Evolutionary conservation across 139 green algal genomes (phyloP).

Genomic region (Chlamydomonas asymmetrica): DNA sequence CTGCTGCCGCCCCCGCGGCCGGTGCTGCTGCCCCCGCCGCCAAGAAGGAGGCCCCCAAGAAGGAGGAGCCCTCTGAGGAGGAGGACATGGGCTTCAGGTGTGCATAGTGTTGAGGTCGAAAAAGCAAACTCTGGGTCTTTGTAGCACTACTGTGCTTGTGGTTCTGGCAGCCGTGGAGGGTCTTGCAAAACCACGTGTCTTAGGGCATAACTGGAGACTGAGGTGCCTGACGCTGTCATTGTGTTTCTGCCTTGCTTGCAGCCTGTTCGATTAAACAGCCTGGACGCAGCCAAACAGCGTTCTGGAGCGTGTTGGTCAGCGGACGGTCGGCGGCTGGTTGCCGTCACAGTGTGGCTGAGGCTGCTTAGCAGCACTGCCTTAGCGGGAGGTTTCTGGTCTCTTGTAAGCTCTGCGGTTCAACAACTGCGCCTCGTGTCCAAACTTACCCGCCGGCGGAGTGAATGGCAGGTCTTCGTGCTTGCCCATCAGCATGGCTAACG

Average conservation of each 20-base stretch:
- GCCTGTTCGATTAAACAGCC: constrained; percentile 28
- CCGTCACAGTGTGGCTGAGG: too few species aligned
- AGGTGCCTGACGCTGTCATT: background rate
- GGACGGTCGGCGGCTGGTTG: too few species aligned
- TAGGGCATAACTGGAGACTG: background rate
- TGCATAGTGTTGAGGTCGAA: constrained; percentile 83
- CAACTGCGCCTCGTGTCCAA: too few species aligned
- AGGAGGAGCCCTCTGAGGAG: constrained; percentile 83
- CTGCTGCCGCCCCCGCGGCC: constrained; percentile 62
- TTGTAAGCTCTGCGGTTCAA: too few species aligned
- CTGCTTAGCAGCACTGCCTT: too few species aligned
- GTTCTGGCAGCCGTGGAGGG: too few species aligned
- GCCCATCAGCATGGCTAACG: too few species aligned
- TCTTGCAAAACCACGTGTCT: too few species aligned
- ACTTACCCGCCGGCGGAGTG: too few species aligned
- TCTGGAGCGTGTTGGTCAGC: background rate
- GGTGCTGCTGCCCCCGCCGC: constrained; percentile 65
- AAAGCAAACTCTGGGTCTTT: constrained; percentile 35
- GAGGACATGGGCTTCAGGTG: constrained; percentile 96
- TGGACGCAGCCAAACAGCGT: background rate
- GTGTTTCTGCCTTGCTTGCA: background rate
- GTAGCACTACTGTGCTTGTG: background rate
- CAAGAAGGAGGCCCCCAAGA: constrained; percentile 80
- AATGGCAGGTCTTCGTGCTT: too few species aligned
- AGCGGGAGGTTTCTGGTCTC: too few species aligned